Conservation (phyloP, 1,139 yeast species). For the Kodamaea arcana region DNA sequence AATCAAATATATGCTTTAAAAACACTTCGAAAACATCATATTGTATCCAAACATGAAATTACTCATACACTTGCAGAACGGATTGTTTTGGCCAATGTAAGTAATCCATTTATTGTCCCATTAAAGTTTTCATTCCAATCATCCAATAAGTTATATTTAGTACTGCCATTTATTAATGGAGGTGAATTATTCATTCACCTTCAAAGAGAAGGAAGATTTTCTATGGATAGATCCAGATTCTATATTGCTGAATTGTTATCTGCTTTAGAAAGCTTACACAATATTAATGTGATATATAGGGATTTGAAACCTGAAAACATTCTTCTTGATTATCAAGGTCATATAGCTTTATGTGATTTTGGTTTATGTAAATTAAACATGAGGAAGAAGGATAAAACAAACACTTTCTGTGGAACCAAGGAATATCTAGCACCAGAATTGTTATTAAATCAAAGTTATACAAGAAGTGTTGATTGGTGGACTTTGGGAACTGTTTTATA, state of each 20-base stretch:
- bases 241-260: conserved; percentile 91
- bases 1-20: conserved; percentile 91
- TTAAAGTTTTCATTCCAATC: conserved; percentile 92
- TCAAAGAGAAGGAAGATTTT: conserved; percentile 86
- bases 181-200: conserved; percentile 95
- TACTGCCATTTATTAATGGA: conserved; percentile 89
- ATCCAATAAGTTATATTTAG: conserved; percentile 88
- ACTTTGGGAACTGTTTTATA: conserved; percentile 88
- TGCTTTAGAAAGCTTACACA: conserved; percentile 89
- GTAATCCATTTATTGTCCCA: conserved; percentile 96
- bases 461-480: conserved; percentile 98
- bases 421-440: conserved; percentile 96
- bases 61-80: conserved; percentile 95
- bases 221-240: conserved; percentile 83
- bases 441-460: conserved; percentile 85
- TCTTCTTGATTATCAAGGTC: conserved; percentile 90
- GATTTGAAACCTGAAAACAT: conserved; percentile 96
- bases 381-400: conserved; percentile 83
- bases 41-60: conserved; percentile 89
- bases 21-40: conserved; percentile 88
- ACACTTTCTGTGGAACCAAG: conserved; percentile 95
- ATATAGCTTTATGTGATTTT: conserved; percentile 94
- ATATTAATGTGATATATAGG: conserved; percentile 85
- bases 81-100: conserved; percentile 87
- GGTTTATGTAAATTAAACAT: conserved; percentile 94